Evolutionary conservation across 805 yeast genomes (phyloP).

Genomic region (Spencermartinsiella europaea): DNA sequence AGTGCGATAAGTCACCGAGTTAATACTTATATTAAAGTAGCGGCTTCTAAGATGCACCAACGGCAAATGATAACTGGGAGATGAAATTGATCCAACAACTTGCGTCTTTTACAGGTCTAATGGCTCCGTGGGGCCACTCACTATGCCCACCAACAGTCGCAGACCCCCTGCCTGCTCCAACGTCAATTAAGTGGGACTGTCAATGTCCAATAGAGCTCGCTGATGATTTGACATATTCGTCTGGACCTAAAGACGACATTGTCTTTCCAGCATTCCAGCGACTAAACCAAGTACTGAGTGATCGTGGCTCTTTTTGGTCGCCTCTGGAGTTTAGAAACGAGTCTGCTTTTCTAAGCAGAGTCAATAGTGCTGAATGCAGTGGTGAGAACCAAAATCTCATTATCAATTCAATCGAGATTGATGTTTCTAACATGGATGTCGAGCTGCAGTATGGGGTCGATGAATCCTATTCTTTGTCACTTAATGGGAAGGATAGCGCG

Average conservation of each 20-base stretch:
- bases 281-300: background rate
- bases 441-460: slow-evolving; percentile 36
- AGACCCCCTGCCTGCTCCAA: slow-evolving; percentile 8
- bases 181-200: slow-evolving; percentile 3
- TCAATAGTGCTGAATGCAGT: background rate
- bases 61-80: too few relatives aligned
- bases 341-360: background rate
- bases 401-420: slow-evolving; percentile 7
- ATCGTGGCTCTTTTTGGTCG: background rate
- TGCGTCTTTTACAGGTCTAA: background rate
- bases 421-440: slow-evolving; percentile 23
- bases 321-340: background rate
- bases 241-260: slow-evolving; percentile 2
- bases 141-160: background rate
- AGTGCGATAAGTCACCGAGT: too few relatives aligned
- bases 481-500: slow-evolving; percentile 8
- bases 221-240: background rate
- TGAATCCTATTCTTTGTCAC: slow-evolving; percentile 33
- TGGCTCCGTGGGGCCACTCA: background rate
- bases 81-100: background rate
- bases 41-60: too few relatives aligned
- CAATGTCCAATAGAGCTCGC: background rate
- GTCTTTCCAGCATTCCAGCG: background rate
- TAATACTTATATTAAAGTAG: too few relatives aligned
- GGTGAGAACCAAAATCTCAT: background rate